Percentiles rank a stretch among this genome's conserved stretches.
phyloP scores from a whole-genome alignment of 129 eudicot species.

The Flaveria trinervia region DNA sequence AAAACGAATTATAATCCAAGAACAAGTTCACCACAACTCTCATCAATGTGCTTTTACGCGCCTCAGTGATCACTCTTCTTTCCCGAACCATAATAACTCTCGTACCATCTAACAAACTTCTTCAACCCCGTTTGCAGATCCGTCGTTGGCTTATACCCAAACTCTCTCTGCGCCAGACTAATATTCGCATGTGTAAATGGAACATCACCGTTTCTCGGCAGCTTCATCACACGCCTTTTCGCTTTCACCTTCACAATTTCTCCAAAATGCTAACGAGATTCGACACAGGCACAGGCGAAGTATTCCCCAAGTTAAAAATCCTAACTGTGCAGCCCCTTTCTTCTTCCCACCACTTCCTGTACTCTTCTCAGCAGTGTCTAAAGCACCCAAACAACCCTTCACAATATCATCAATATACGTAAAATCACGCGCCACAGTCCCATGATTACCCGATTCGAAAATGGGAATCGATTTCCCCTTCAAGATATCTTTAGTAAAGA shows the following conservation, averaged over 20 bases:
- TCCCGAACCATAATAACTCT: conserved; percentile 45
- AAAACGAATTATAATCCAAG: conserved; percentile 45
- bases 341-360: conserved; percentile 39
- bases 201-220: conserved; percentile 54
- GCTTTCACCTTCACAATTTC: conserved; percentile 41
- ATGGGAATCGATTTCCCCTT: conserved; percentile 42
- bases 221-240: conserved; percentile 35
- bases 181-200: conserved; percentile 53
- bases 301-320: conserved; percentile 49
- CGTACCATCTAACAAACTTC: conserved; percentile 53
- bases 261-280: conserved; percentile 49
- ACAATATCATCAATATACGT: conserved; percentile 44
- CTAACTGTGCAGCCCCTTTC: conserved; percentile 44
- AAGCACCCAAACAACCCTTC: conserved; percentile 29
- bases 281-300: conserved; percentile 48
- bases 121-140: conserved; percentile 49
- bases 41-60: background rate
- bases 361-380: background rate
- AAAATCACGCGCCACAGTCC: conserved; percentile 43
- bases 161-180: conserved; percentile 42
- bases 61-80: conserved; percentile 55
- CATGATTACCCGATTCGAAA: conserved; percentile 41
- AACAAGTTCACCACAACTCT: conserved; percentile 35
- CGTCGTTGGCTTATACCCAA: conserved; percentile 52
- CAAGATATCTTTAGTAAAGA: conserved; percentile 48